These are phyloP conservation scores for Carex parvula DNA, from an alignment of 176 grass and related monocot genomes.

Conservation along the genomic window DNA sequence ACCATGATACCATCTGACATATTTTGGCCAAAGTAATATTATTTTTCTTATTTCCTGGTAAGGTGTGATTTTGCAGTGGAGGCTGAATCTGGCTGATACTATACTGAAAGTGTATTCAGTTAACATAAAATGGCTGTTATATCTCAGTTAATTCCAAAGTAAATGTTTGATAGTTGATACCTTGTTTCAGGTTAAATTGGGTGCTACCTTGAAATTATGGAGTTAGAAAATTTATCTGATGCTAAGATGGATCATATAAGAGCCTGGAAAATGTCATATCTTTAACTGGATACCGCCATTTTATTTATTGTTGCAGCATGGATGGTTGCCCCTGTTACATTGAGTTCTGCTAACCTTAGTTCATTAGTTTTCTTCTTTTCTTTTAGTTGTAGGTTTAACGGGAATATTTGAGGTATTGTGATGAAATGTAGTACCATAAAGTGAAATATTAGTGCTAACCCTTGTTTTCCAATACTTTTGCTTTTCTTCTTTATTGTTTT, in stretches of 20 bases:
- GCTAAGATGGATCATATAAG: background rate
- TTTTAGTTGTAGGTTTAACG: background rate
- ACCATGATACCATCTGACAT: background rate
- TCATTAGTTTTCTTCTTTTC: background rate
- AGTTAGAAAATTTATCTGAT: background rate
- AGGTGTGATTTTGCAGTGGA: background rate
- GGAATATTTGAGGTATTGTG: background rate
- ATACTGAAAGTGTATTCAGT: background rate
- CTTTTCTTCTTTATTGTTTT: background rate
- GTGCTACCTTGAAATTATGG: background rate
- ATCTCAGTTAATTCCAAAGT: background rate
- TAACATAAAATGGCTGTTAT: background rate
- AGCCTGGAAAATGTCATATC: background rate
- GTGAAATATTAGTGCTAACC: background rate
- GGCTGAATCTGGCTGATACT: background rate
- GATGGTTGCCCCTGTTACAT: background rate
- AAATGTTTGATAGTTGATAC: background rate
- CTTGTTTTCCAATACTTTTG: background rate
- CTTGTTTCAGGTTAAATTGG: background rate
- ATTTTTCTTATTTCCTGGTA: background rate
- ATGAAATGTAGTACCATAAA: background rate
- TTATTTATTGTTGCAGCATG: background rate
- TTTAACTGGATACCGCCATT: background rate
- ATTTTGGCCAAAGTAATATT: background rate
- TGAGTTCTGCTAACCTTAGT: background rate